Base-by-base conservation (phyloP, 1,284 basidiomycete species). In the Tilletia walkeri region DNA sequence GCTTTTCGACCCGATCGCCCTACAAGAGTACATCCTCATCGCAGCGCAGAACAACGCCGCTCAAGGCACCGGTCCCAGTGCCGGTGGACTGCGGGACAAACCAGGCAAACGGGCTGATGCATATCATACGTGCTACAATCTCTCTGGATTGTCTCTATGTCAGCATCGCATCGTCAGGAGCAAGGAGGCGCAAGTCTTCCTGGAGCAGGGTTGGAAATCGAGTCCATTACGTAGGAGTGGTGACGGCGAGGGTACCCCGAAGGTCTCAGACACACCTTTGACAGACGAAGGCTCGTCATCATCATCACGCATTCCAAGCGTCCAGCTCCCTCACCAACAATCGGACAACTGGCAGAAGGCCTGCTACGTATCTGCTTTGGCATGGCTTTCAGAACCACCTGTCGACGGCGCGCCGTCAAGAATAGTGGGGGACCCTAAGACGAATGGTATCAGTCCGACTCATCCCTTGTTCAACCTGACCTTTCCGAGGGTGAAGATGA, bases 11-110 rank as follows among this genome's bases (percentile, higher is more conserved):
- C 70, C 82, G 82, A 85, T 87, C 36, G 93, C 92, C 0, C 84
- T 98, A 30, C 94, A 98, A 80, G 89, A 93, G 78, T 99, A 93
- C 81, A 88, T 97, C 65, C 86, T 97, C 2, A 88, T 90, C 69
- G 93, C 92, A 5, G 93, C 91, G 0, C 96, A 99, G 81, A 88
- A 90, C 73, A 88, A 90, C 0, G 87, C 88, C 24, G 20, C 20
- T 24, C 24, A 10, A 12, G 54, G 54, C 18, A 24, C 54, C 34
- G 54, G 54, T 30, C n/a, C 24, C 10, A n/a, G 2, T 34, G n/a
- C 70, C 14, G 95, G 94, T 14, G 95, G 95, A 9, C 85, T 99
- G 67, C 87, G 94, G 12, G 95, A 99, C 83, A 99, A 99, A 83
- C 96, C 95, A 10, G 92, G 92, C 61, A 97, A 96, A 90, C 92